phyloP scores from a whole-genome alignment of 768 basidiomycete species.

The Russula ochroleuca region DNA sequence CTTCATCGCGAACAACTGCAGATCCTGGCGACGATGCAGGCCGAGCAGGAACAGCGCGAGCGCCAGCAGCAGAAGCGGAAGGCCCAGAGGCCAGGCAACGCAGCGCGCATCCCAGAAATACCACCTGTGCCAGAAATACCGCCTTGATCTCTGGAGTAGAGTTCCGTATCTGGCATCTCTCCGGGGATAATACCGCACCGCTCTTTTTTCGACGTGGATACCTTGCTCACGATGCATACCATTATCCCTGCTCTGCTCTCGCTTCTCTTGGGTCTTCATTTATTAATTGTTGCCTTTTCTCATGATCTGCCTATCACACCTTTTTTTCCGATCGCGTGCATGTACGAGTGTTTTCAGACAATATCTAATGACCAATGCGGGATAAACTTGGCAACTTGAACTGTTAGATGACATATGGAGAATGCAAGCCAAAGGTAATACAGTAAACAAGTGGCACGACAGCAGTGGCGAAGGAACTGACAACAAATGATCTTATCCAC shows the following conservation, averaged over 20 bases:
- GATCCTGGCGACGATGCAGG: conserved; percentile 77
- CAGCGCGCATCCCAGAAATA: conserved; percentile 29
- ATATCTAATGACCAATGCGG: too few species aligned
- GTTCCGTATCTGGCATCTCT: background rate
- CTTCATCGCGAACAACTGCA: conserved; percentile 82
- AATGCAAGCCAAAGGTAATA: too few species aligned
- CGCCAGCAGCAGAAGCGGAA: conserved; percentile 57
- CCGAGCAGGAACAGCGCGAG: conserved; percentile 72
- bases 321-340: too few species aligned
- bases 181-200: background rate
- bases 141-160: conserved; percentile 12
- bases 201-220: conserved; percentile 27
- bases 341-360: too few species aligned
- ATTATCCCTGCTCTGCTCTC: conserved; percentile 5
- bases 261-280: too few species aligned
- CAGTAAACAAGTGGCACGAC: too few species aligned
- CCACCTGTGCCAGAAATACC: conserved; percentile 33
- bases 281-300: too few species aligned
- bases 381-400: too few species aligned
- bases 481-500: too few species aligned
- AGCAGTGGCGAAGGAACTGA: too few species aligned
- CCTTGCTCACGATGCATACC: conserved; percentile 34
- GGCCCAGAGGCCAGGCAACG: conserved; percentile 48
- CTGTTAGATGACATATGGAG: too few species aligned
- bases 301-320: too few species aligned